Conservation (phyloP, 352 stramenopile genomes). For the Phytophthora constricta region DNA sequence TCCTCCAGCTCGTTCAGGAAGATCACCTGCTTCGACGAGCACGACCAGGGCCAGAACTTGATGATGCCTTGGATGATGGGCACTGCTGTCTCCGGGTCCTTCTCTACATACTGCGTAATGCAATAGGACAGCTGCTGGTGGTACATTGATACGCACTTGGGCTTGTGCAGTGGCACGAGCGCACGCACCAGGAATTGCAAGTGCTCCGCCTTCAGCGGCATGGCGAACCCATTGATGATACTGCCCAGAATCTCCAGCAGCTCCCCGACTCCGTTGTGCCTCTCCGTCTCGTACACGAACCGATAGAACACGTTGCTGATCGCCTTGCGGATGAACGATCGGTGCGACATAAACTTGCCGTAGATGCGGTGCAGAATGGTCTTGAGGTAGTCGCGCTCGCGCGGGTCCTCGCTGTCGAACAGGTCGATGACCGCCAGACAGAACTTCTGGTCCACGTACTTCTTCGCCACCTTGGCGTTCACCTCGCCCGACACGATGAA, state of each 20-base stretch:
- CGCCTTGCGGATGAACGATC: conserved; percentile 97
- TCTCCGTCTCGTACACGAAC: conserved; percentile 98
- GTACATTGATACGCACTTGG: conserved; percentile 96
- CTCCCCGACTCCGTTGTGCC: conserved; percentile 96
- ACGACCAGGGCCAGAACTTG: conserved; percentile 96
- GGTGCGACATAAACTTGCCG: conserved; percentile 99
- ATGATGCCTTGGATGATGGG: conserved; percentile 95
- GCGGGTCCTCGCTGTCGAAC: conserved; percentile 95
- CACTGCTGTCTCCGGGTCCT: conserved; percentile 97
- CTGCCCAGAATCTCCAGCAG: conserved; percentile 97
- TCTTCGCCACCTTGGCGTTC: conserved; percentile 97
- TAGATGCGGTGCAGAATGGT: conserved; percentile 99
- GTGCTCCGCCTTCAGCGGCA: conserved; percentile 99
- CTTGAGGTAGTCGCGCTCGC: conserved; percentile 99
- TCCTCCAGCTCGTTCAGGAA: conserved; percentile 99
- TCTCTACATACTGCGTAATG: conserved; percentile 99
- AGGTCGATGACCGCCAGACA: conserved; percentile 96
- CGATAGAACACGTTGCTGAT: conserved; percentile 99
- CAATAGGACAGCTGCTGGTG: conserved; percentile 99
- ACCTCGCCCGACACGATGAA: conserved; percentile 98
- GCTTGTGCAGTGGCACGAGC: conserved; percentile 99
- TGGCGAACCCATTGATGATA: conserved; percentile 99
- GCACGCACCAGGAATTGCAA: conserved; percentile 95
- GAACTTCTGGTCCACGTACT: conserved; percentile 98
- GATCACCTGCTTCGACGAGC: conserved; percentile 94